Base-by-base conservation (phyloP, 352 stramenopile species). In the Pythium brachiatum region DNA sequence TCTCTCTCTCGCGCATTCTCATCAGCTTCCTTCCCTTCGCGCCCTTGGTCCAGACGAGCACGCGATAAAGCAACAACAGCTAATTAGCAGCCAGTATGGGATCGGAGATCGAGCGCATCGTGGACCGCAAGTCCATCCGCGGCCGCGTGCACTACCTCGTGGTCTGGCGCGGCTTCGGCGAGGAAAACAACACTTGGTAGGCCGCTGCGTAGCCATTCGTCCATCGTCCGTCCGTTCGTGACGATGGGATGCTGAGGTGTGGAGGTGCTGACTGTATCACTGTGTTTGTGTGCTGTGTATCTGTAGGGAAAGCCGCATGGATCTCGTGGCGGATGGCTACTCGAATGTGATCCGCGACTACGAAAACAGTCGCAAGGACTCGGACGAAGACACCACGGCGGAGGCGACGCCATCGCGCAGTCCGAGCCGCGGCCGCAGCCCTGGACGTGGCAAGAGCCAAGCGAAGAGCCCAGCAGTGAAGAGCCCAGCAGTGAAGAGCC, bases 131-230 rank as follows among this genome's bases (percentile, higher is more conserved):
- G 71, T 75, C 83, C 51, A 80, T 91, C 57, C 86, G 85, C 66
- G 72, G 78, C 56, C 82, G 86, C 65, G 86, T 95, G 66, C 81
- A 93, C 68, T 95, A 95, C 72, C 78, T 87, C 23, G 81, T 93
- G 39, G 73, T 89, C 20, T 95, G 86, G 86, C 74, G 79, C 27
- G 86, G 79, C 52, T 91, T 89, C 39, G 75, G 77, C 44, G 74
- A 88, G n/a, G 86, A 95, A 51, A 91, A 79, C 64, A 92, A 95
- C 67, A 93, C 83, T 11, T 95, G 86, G 86, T 90, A 73, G 20
- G 63, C 16, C 4, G 41, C 38, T 18, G 23, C 23, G 18, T 7
- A 48, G 21, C 41, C 41, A 48, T 48, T 15, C 41, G 16, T 43
- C 31, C 31, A 36, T n/a, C n/a, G n/a, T n/a, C n/a, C n/a, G n/a